Evolutionary conservation across 2,329 filamentous ascomycete genomes (phyloP), one percentile per base, ranked within the genome.

Genomic region (Shiraia sp.): DNA sequence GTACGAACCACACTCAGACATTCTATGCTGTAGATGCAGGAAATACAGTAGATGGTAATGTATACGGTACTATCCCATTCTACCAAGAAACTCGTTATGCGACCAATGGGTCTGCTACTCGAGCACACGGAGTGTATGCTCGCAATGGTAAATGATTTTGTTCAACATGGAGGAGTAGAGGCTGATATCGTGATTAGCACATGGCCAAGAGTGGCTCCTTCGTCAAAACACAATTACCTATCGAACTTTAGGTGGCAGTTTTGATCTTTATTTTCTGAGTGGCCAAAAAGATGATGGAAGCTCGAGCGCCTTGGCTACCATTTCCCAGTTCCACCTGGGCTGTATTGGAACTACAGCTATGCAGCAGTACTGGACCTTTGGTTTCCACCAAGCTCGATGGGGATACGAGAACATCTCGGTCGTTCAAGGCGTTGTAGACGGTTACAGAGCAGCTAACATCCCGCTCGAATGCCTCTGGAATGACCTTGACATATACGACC

Each of bases 361-460:
- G 80, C 85, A 90, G 61, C 41, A 39, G 40, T 50, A 50, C 70
- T 91, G 81, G 75, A 83, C 84, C 0, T 81, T 92, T 46, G 88
- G 88, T 1, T 91, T 79, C 60, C 88, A 92, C 50, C 87, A 93
- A 64, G 90, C 86, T 57, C 79, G 86, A 43, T 91, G 87, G 82
- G 88, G 88, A 1, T 92, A 91, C 63, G 71, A 78, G 23, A 55
- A 53, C 15, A 47, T 49, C 10, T 45, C 47, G 1, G 47, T 51
- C 3, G 35, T 45, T 5, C 44, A 51, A 22, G 40, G 33, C 3
- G 74, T 80, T 5, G 70, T 79, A n/a, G 65, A 75, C 31, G 73
- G 72, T 44, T 81, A 76, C 62, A 72, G 71, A 40, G 70, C 70
- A 24, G 79, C 79, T 40, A 71, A 72, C 22, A 80, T 82, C 42